A percentile compares a stretch with the other conserved stretches of the same genome.
Conservation (phyloP, 176 grass and related monocot genomes). For the sorghum (Sorghum bicolor) region Sorghum_bicolor_NCBIv3 NC_012872.2:56101501-56102000, state of each 20-base stretch:
- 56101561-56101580: no score
- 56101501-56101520: background rate
- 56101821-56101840: constrained; percentile 94
- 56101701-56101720: background rate
- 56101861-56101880: constrained; percentile 74
- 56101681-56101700: no score
- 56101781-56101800: constrained; percentile 79
- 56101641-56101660: no score
- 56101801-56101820: constrained; percentile 77
- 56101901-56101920: background rate
- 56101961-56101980: constrained; percentile 29
- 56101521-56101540: no score
- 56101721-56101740: constrained; percentile 91
- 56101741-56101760: constrained; percentile 82
- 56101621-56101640: no score
- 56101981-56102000: constrained; percentile 44
- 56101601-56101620: no score
- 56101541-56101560: no score
- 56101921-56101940: background rate
- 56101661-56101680: no score
- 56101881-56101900: constrained; percentile 42
- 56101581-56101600: no score
- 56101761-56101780: constrained; percentile 73
- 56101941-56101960: background rate
- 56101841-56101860: constrained; percentile 75